Base-by-base conservation (phyloP, 208 protist species). In the Phytomonas serpens region DNA sequence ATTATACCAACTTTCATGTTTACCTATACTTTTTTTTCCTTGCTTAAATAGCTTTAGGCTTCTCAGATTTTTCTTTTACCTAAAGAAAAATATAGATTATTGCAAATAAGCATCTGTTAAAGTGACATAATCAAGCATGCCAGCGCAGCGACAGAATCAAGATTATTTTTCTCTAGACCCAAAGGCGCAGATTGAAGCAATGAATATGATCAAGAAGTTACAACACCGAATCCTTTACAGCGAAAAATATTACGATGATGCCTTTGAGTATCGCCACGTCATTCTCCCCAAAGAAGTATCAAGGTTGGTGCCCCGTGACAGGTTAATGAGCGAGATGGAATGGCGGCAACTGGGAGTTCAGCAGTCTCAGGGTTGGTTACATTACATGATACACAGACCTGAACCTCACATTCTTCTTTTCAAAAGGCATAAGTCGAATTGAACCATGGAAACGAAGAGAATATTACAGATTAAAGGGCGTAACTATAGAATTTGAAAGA, bases 201-300 rank as follows among this genome's bases (percentile, higher is more conserved):
- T 75, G 68, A 74, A 77, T 32, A 85, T 95, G 62, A 97, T 97
- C 68, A 80, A 80, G 64, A 95, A 94, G 76, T 72, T 95, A 29
- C 85, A 90, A 77, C 80, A 77, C 70, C 95, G 94, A 78, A 97
- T 98, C 40, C 74, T 96, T 72, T 99, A 99, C 79, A 98, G 94
- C 51, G 94, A 98, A 67, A 98, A 99, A 84, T 99, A 99, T 84
- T 97, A 88, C 80, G 98, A 99, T 64, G 89, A 93, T 67, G 71
- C 82, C 57, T 98, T 87, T 77, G 98, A 99, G 88, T 99, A 99
- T 82, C 97, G 98, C 40, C 98, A 99, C 75, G 98, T 99, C 4
- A 99, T 99, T 67, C 82, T 99, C 47, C 98, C 98, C 36, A 95
- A 97, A 72, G 97, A 99, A 38, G 86, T 99, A 31, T 83, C 88